Percentiles rank a stretch among this genome's conserved stretches.
Conservation (phyloP, 305 asterid genomes). For the Stenogyne calaminthoides region DNA sequence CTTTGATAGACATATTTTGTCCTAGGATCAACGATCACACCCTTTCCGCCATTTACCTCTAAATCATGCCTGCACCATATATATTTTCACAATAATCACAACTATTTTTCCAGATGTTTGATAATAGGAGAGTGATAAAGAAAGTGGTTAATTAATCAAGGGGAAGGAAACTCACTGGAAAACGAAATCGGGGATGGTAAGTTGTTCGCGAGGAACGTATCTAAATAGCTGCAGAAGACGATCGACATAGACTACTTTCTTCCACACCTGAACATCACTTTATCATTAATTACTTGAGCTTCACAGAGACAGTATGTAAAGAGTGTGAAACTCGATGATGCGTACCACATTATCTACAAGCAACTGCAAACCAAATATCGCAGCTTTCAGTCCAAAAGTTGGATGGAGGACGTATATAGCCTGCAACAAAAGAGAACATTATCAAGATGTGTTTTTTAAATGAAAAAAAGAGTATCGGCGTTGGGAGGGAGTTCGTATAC, state of each 20-base stretch:
- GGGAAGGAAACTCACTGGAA: conserved; percentile 78
- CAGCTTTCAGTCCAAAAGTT: conserved; percentile 72
- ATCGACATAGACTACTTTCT: conserved; percentile 88
- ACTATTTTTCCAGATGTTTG: not conserved
- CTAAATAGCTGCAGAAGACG: conserved; percentile 92
- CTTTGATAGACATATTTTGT: conserved; percentile 88
- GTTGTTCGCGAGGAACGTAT: conserved; percentile 91
- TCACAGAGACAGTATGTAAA: not conserved
- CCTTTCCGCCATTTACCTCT: conserved; percentile 96
- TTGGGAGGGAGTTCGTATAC: conserved; percentile 39
- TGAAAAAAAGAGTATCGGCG: not conserved
- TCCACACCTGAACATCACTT: conserved; percentile 74
- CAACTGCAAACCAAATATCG: conserved; percentile 65
- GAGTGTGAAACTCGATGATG: not conserved
- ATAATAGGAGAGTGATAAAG: too few species aligned
- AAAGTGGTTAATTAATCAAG: not conserved
- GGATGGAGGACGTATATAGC: conserved; percentile 83
- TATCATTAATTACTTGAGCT: not conserved
- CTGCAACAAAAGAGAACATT: conserved; percentile 37
- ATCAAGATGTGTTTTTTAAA: not conserved
- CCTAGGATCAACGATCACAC: conserved; percentile 88
- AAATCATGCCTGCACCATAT: conserved; percentile 81
- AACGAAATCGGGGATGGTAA: conserved; percentile 91
- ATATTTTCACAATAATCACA: conserved; percentile 8
- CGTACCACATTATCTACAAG: conserved; percentile 69